Conservation (phyloP, 805 yeast species). For the Ascoidea rubescens region DNA sequence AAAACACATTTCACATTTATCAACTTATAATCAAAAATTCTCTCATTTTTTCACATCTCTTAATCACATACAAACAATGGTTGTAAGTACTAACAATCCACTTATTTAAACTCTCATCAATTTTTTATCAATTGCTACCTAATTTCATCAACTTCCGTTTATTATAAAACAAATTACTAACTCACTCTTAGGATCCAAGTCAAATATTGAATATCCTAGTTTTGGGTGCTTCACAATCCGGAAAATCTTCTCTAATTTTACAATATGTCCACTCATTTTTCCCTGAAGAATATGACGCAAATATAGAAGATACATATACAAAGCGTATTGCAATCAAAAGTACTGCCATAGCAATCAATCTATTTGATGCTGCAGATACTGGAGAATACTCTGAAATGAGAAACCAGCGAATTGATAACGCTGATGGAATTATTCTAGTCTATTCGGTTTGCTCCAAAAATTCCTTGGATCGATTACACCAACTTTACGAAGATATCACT, state of each 20-base stretch:
- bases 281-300: constrained; percentile 14
- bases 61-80: not conserved
- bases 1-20: too few relatives aligned
- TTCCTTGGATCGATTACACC: constrained; percentile 22
- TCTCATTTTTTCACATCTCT: not conserved
- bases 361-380: not conserved
- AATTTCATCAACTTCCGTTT: too few relatives aligned
- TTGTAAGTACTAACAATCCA: not conserved
- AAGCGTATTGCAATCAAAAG: not conserved
- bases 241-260: constrained; percentile 18
- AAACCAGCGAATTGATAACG: constrained; percentile 13
- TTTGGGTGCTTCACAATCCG: constrained; percentile 5
- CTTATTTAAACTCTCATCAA: not conserved
- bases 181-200: not conserved
- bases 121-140: not conserved
- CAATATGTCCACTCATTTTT: constrained; percentile 14
- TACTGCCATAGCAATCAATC: not conserved
- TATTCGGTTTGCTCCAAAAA: constrained; percentile 36
- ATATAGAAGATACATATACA: constrained; percentile 17
- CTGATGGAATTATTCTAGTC: constrained; percentile 37
- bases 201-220: not conserved
- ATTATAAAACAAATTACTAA: too few relatives aligned
- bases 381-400: constrained; percentile 1
- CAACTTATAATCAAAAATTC: too few relatives aligned
- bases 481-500: not conserved